Evolutionary conservation across 768 basidiomycete genomes (phyloP), one percentile per base, ranked within the genome.

Genomic region (Cystofilobasidium bisporidii): DNA sequence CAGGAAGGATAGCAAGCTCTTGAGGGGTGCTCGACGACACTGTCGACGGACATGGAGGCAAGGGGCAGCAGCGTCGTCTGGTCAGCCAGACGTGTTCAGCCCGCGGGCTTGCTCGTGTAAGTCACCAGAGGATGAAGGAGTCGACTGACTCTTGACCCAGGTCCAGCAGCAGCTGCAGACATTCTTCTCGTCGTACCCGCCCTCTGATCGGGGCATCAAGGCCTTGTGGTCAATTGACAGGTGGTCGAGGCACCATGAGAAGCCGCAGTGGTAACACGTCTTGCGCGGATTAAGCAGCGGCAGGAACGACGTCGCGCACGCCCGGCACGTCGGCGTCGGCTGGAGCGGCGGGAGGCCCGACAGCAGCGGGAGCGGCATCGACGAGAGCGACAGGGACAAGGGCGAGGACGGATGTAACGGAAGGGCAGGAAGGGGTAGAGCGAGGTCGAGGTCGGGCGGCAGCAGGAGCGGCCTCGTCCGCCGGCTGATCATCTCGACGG

Each of bases 251-350:
- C 47, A 48, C 47, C 47, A 48, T 8, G 22, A n/a, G 47, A 48
- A 48, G 22, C 47, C 47, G 47, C 47, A 48, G 47, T 24, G 20
- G 47, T 48, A 48, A n/a, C 47, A 48, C n/a, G 47, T 48, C 47
- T 48, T 48, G 20, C 47, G 47, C 20, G 47, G 47, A 6, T 48
- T 3, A 4, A 48, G 47, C n/a, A 48, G n/a, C 22, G 47, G 47
- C 6, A 48, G 3, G 47, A 48, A 48, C 10, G 47, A 8, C 22
- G n/a, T 24, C 22, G 20, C 9, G 47, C 47, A 48, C 22, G 47
- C 47, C 6, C 47, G 47, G n/a, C 47, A 48, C 4, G 47, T n/a
- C 47, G 47, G n/a, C 22, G 47, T 48, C 20, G 47, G 47, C 5
- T 22, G n/a, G 47, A 48, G 47, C 4, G 47, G 47, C 2, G 47